Conservation (phyloP, 1,284 basidiomycete species). For the Limonomyces culmigenus region DNA sequence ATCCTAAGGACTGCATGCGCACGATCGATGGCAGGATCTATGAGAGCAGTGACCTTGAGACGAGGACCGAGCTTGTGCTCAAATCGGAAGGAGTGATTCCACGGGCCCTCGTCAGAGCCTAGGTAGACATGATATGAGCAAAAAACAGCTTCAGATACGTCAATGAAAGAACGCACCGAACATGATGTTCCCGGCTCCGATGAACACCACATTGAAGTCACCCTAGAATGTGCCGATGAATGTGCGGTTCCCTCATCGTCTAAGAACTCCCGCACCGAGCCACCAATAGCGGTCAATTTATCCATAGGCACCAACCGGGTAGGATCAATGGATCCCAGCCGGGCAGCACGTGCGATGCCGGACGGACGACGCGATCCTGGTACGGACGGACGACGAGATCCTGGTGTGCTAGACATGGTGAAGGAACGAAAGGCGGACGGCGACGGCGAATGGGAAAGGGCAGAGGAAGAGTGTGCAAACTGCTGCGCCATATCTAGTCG, state of each 20-base stretch:
- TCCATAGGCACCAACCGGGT: conserved; percentile 46
- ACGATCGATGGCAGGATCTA: conserved; percentile 81
- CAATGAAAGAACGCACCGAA: conserved; percentile 38
- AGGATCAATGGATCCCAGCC: not conserved
- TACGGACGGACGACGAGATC: not conserved
- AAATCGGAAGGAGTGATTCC: conserved; percentile 92
- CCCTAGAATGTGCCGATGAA: conserved; percentile 12
- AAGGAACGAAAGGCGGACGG: too few species aligned
- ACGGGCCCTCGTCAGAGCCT: conserved; percentile 78
- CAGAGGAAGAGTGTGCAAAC: too few species aligned
- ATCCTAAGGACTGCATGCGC: conserved; percentile 70
- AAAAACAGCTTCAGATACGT: not conserved
- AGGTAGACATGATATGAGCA: not conserved
- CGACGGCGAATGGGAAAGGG: too few species aligned
- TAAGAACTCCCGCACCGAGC: not conserved
- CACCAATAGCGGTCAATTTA: conserved; percentile 27
- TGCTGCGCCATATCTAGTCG: too few species aligned
- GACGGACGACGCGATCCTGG: not conserved
- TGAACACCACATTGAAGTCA: conserved; percentile 80
- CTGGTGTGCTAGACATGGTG: too few species aligned
- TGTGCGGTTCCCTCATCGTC: not conserved
- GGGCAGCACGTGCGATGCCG: not conserved
- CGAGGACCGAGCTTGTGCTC: conserved; percentile 94
- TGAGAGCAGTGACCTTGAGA: conserved; percentile 88
- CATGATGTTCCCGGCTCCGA: conserved; percentile 92